A percentile compares a stretch with the other conserved stretches of the same genome.
These are phyloP conservation scores for Isoetes taiwanensis DNA, from an alignment of 75 land plant genomes.

Conservation along the genomic window DNA sequence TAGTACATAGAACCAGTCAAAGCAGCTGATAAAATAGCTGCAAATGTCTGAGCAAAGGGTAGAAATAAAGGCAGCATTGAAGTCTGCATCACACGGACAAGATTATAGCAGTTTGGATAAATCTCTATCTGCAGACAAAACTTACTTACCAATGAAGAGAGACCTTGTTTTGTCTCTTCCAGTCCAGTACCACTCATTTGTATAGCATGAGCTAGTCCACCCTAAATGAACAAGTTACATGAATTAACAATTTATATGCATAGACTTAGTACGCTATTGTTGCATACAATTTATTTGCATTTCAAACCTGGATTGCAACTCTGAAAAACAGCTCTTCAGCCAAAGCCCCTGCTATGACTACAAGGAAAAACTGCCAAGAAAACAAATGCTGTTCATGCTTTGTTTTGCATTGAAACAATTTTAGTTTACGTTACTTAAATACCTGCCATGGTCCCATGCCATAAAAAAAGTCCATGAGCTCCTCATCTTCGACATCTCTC, in stretches of 20 bases:
- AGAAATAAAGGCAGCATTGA: constrained; percentile 75
- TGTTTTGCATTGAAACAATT: too few relatives aligned
- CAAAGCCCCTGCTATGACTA: constrained; percentile 69
- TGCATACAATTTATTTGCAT: neutral
- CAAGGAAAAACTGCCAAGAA: constrained; percentile 47
- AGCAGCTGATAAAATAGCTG: constrained; percentile 76
- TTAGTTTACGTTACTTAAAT: too few relatives aligned
- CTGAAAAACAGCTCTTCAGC: constrained; percentile 92
- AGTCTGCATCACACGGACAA: constrained; percentile 36
- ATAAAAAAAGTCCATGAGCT: constrained; percentile 63
- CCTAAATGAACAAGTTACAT: constrained; percentile 23
- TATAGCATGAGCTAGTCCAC: constrained; percentile 77
- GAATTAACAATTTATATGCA: neutral
- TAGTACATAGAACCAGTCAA: constrained; percentile 85
- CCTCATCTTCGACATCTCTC: constrained; percentile 92
- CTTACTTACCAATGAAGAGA: constrained; percentile 52
- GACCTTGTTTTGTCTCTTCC: constrained; percentile 38
- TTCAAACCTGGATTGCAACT: constrained; percentile 78
- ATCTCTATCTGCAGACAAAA: too few relatives aligned
- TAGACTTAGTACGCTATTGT: neutral
- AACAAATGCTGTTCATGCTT: neutral
- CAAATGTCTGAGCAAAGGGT: constrained; percentile 90
- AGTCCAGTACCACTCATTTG: constrained; percentile 43
- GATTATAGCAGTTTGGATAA: too few relatives aligned
- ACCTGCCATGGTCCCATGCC: constrained; percentile 96